Base-by-base conservation (phyloP, 208 protist species). In the Acanthamoeba lenticulata region DNA sequence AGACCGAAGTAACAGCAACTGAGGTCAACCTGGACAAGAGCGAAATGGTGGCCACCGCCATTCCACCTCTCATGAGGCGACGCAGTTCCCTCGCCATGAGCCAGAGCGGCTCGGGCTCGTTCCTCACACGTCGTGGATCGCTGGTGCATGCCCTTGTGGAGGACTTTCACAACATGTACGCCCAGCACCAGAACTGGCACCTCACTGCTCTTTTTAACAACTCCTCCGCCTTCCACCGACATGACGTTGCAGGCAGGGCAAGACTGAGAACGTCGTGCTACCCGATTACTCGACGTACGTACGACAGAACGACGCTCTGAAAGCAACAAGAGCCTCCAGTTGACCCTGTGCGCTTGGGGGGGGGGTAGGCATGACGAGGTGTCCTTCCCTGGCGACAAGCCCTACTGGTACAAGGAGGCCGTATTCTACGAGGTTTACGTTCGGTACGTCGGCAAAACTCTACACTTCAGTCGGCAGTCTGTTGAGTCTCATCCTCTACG, bases 391-490 rank as follows among this genome's bases (percentile, higher is more conserved):
- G 57, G 44, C 1, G 89, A 93, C 27, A 81, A 55, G 44, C 42
- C 42, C 42, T 42, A 94, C 32, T 96, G 95, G 95, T 96, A 95
- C 40, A 95, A 96, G 83, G 95, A 96, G 42, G 95, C 95, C 3
- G 94, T 96, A 21, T 96, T 96, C 55, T 96, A 96, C 67, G 95
- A 96, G 67, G 95, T 91, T 42, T 69, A 90, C 72, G 40, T 81
- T 24, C 77, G 40, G 52, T 93, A 34, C 38, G 72, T 27, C 27
- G 60, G 29, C 60, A 5, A 29, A 6, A 69, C 19, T 69, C 45
- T 52, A 15, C 45, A 5, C 15, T 52, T 52, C 9, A 5, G 5
- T 36, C 7, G 11, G 11, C 62, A 5, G 11, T 24, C 62, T 72
- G 4, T 24, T 72, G 11, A 5, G 11, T 72, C 62, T 24, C 62